Evolutionary conservation across 805 yeast genomes (phyloP).

Genomic region (Kuraishia hungarica): DNA sequence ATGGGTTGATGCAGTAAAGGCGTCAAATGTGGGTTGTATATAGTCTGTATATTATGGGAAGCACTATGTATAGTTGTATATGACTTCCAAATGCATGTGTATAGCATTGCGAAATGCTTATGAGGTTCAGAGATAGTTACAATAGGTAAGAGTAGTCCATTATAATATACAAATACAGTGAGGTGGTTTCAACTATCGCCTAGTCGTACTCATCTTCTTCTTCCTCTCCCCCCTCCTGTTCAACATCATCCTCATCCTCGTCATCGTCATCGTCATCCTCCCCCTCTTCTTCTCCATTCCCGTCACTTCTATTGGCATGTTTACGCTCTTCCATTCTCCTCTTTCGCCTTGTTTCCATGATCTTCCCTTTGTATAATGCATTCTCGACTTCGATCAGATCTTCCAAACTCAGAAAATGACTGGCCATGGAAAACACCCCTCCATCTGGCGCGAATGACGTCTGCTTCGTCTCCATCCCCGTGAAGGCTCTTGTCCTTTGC

Average conservation of each 20-base stretch:
- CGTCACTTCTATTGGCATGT: constrained; percentile 3
- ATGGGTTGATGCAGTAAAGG: neutral
- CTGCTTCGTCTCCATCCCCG: neutral
- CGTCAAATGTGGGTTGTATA: neutral
- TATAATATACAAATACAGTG: neutral
- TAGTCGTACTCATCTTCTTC: neutral
- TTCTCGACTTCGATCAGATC: constrained; percentile 18
- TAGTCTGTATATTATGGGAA: neutral
- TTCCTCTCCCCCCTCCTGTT: neutral
- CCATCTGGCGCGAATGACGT: neutral
- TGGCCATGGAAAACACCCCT: constrained; percentile 6
- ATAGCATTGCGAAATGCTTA: too few species aligned
- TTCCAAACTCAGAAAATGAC: constrained; percentile 13
- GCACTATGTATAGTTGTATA: too few species aligned
- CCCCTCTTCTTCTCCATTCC: neutral
- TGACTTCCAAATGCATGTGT: too few species aligned
- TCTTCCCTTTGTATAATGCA: constrained; percentile 13
- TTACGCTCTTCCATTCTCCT: constrained; percentile 8
- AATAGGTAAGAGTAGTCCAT: too few species aligned
- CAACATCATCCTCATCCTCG: constrained; percentile 1
- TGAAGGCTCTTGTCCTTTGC: constrained; percentile 15
- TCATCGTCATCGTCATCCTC: neutral
- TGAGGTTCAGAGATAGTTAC: too few species aligned
- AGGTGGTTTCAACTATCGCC: neutral
- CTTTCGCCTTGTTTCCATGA: constrained; percentile 8